Percentiles rank a stretch among this genome's conserved stretches.
phyloP scores from a whole-genome alignment of 345 rosid genomes.

The Ceriops tagal region DNA sequence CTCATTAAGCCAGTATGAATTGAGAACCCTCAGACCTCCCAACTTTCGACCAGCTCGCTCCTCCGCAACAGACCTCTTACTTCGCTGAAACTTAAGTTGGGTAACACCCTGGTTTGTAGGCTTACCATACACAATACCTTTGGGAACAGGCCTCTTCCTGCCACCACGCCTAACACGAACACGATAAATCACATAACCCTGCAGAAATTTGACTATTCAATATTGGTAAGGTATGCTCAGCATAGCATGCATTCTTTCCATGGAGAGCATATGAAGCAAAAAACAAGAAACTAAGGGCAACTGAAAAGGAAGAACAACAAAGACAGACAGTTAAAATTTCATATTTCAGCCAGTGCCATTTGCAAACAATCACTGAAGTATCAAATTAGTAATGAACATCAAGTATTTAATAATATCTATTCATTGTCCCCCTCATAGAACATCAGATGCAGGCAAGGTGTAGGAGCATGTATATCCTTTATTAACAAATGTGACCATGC shows the following conservation, averaged over 20 bases:
- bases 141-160: constrained; percentile 96
- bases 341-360: too few relatives aligned
- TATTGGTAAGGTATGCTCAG: background rate
- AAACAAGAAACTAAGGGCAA: background rate
- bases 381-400: too few relatives aligned
- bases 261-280: background rate
- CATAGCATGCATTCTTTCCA: background rate
- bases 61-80: constrained; percentile 98
- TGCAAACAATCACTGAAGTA: too few relatives aligned
- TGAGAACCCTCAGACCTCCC: constrained; percentile 91
- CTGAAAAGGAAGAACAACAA: too few relatives aligned
- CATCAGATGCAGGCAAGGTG: too few relatives aligned
- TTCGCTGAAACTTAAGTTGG: constrained; percentile 92
- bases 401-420: too few relatives aligned
- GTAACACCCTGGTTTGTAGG: constrained; percentile 95
- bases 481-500: too few relatives aligned
- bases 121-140: constrained; percentile 86
- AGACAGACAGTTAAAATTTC: too few relatives aligned
- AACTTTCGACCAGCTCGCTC: constrained; percentile 92
- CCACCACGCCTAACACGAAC: constrained; percentile 93
- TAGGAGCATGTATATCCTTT: too few relatives aligned
- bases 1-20: constrained; percentile 98
- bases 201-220: background rate
- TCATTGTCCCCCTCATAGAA: too few relatives aligned
- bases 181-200: constrained; percentile 89